phyloP scores from a whole-genome alignment of 495 filamentous ascomycete species.

The Aspergillus hancockii region DNA sequence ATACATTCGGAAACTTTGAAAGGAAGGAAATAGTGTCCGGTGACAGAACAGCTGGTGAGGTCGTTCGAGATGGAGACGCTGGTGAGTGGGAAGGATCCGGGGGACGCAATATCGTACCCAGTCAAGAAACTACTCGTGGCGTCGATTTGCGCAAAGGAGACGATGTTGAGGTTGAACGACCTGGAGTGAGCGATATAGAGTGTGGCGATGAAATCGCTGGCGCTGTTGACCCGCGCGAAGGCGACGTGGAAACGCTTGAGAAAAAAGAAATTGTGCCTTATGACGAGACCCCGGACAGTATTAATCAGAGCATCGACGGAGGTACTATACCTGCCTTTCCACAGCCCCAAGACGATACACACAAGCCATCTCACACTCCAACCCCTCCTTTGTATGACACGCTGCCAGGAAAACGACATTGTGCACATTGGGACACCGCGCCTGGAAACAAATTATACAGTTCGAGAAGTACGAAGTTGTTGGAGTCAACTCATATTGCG shows the following conservation, averaged over 20 bases:
- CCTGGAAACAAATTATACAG: background rate
- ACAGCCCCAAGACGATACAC: background rate
- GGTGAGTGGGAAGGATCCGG: too few species aligned
- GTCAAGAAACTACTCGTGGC: too few species aligned
- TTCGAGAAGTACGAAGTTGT: background rate
- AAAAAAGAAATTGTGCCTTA: background rate
- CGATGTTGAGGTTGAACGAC: background rate
- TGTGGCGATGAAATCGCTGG: background rate
- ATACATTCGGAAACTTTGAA: background rate
- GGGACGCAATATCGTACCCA: too few species aligned
- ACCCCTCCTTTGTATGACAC: background rate
- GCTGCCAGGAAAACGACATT: background rate
- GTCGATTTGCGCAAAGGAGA: too few species aligned
- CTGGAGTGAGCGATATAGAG: background rate
- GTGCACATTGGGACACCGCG: background rate
- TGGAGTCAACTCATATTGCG: background rate
- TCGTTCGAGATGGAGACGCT: background rate
- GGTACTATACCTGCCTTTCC: background rate
- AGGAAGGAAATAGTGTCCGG: background rate
- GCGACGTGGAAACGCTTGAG: background rate
- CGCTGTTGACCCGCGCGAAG: background rate
- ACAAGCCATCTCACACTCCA: background rate
- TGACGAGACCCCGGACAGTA: background rate
- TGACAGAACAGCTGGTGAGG: background rate
- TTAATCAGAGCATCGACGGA: background rate